Base-by-base conservation (phyloP, 2,329 filamentous ascomycete genomes). In the Colletotrichum sp. region DNA sequence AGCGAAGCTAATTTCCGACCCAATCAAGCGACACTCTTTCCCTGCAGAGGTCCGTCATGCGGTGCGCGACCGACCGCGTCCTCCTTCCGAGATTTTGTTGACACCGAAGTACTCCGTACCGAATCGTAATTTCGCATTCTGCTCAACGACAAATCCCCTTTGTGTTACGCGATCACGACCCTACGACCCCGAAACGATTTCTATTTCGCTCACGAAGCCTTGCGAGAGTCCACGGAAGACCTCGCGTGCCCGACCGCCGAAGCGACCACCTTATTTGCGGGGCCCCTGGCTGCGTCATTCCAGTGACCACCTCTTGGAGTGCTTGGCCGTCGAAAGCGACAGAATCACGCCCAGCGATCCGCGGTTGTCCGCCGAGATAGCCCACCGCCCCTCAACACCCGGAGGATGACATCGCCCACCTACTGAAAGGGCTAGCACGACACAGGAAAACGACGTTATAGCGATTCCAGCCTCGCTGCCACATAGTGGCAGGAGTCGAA, bases 41-140 rank as follows among this genome's bases (percentile, higher is more conserved):
- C 71, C 71, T 76, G 74, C 61, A 75, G 48, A 66, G 73, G 71
- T 38, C 60, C 71, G 66, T 76, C 74, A 76, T 76, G 71, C 71
- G 71, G 52, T 76, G 74, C 74, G 74, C 74, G 74, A 76, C 66
- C 66, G 74, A 76, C 71, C 74, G 74, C 74, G 74, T 76, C 71
- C 74, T 64, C 66, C 52, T 75, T 62, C 71, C 71, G 74, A 76
- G 61, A 76, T 74, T 76, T 70, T 76, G 74, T 76, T 76, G 74
- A 76, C 74, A 76, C 56, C 61, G 55, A 75, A 61, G 71, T 76
- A 75, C 64, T 67, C 48, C 70, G 48, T 76, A 60, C 58, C 65
- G 48, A 73, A 60, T 43, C 65, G 58, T 43, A 69, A 61, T 73
- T 76, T 76, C 73, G 70, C 73, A 68, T 76, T 68, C 48, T 64